Conservation (phyloP, 805 yeast genomes). For the Candida tallmaniae region DNA sequence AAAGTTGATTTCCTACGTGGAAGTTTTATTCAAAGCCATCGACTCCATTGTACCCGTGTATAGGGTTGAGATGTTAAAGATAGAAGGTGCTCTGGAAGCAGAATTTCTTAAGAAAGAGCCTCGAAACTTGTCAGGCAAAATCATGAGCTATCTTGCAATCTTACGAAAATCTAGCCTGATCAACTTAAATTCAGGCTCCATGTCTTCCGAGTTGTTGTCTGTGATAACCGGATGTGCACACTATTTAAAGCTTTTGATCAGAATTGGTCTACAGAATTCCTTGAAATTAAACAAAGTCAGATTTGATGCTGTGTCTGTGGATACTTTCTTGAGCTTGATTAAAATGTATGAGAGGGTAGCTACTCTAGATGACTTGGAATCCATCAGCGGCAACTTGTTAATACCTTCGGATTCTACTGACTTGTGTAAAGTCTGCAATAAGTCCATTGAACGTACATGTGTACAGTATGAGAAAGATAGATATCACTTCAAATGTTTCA, state of each 20-base stretch:
- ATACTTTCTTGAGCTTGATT: slow-evolving; percentile 47
- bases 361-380: slow-evolving; percentile 13
- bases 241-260: slow-evolving; percentile 76
- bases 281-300: slow-evolving; percentile 58
- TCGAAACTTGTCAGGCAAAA: slow-evolving; percentile 79
- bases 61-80: too few relatives aligned
- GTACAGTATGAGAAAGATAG: slow-evolving; percentile 51
- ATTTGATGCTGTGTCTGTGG: slow-evolving; percentile 57
- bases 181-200: slow-evolving; percentile 35
- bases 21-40: slow-evolving; percentile 70
- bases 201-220: slow-evolving; percentile 66
- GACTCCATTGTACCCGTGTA: slow-evolving; percentile 41
- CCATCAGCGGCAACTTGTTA: slow-evolving; percentile 27
- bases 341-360: slow-evolving; percentile 15
- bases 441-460: slow-evolving; percentile 84
- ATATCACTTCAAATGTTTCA: slow-evolving; percentile 80
- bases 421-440: slow-evolving; percentile 64
- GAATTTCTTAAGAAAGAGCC: slow-evolving; percentile 56
- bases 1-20: slow-evolving; percentile 65
- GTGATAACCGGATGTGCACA: slow-evolving; percentile 91
- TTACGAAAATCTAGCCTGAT: slow-evolving; percentile 55
- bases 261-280: slow-evolving; percentile 76
- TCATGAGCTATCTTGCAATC: slow-evolving; percentile 83
- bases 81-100: not conserved
- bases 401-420: slow-evolving; percentile 67